Conservation (phyloP, 257 asterid species). For the Plantago ovata region DNA sequence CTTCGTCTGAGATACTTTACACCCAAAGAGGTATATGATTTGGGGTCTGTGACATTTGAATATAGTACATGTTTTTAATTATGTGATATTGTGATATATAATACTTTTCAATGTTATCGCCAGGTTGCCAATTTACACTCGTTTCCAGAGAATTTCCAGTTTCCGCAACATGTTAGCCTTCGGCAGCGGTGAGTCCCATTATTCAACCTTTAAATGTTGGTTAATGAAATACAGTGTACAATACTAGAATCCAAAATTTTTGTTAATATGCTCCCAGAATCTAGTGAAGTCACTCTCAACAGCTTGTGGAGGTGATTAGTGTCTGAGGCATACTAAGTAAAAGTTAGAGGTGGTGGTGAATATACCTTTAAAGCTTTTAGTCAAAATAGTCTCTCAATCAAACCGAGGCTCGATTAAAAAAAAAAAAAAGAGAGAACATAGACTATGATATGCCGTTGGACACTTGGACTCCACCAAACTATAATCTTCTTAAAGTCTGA, state of each 20-base stretch:
- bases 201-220: neutral
- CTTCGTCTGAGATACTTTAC: slow-evolving; percentile 86
- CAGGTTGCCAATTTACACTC: slow-evolving; percentile 93
- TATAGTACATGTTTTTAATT: neutral
- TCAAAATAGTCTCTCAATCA: no score
- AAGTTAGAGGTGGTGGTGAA: no score
- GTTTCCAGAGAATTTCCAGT: slow-evolving; percentile 69
- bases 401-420: no score
- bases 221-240: slow-evolving; percentile 14
- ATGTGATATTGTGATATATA: slow-evolving; percentile 14
- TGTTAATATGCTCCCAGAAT: slow-evolving; percentile 6
- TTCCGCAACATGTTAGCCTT: slow-evolving; percentile 72
- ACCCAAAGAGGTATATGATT: slow-evolving; percentile 75
- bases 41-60: slow-evolving; percentile 5
- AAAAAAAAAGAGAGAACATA: no score
- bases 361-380: no score
- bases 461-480: no score
- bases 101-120: slow-evolving; percentile 10
- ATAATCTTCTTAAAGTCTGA: no score
- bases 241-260: slow-evolving; percentile 1
- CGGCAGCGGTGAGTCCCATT: slow-evolving; percentile 65
- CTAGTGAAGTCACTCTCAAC: slow-evolving; percentile 5
- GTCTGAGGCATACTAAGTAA: no score
- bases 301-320: neutral
- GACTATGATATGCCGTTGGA: no score